Base-by-base conservation (phyloP, 2,329 filamentous ascomycete genomes). In the Hortaea sp. region DNA sequence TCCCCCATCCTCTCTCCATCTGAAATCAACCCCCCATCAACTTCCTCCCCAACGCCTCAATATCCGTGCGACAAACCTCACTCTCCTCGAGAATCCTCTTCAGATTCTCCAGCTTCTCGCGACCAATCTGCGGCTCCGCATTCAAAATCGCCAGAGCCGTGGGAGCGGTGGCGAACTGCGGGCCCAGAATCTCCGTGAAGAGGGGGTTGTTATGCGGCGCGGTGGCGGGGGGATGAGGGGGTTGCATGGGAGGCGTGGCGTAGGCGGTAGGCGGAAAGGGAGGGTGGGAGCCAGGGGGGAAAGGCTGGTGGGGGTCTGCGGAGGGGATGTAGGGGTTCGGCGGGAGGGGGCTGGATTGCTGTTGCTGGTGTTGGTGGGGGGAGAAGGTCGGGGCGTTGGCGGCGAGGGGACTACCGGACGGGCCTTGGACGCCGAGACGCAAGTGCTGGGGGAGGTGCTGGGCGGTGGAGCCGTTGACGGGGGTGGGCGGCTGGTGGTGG, bases 71-170 rank as follows among this genome's bases (percentile, higher is more conserved):
- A 0, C 85, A 78, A 20, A 74, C 75, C 0, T 80, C 78, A 45
- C 88, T 81, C 7, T 74, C 71, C 42, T 81, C 75, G 27, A 88
- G 73, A 10, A 90, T 81, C 35, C 76, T 73, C 43, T 77, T 74
- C 51, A 95, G 77, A 29, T 92, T 78, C 46, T 77, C 73, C 76
- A 92, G 83, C 60, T 94, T 85, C 11, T 76, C 56, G 41, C 64
- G 61, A 7, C 57, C 57, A 29, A 71, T 63, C 6, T 57, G 53
- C 5, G 63, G 58, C 11, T 62, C 60, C 7, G 62, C 57, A 3
- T 53, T 49, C n/a, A 73, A 53, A 12, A 72, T 61, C 44, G 63
- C 57, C 37, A 61, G 54, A 9, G 71, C 68, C 11, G 69, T 67
- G 1, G 69, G 67, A 3, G 64, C 58, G 30, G 65, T 59, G 35